phyloP scores from a whole-genome alignment of 768 basidiomycete species.

The Lanmaoa pseudosensibilis region DNA sequence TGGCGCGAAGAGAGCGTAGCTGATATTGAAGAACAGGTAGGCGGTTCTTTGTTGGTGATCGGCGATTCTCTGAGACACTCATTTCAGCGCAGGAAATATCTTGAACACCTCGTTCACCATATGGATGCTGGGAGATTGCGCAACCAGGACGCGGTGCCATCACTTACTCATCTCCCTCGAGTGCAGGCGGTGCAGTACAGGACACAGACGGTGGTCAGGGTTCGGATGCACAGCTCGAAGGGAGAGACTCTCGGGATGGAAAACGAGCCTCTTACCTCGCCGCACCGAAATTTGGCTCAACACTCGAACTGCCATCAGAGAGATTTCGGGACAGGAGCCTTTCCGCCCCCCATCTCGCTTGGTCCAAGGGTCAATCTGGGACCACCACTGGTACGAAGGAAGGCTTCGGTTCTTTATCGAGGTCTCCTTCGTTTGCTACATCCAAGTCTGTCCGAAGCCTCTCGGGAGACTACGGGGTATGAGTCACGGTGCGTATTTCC shows the following conservation, averaged over 20 bases:
- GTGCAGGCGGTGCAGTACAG: background rate
- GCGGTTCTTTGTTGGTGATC: conserved; percentile 10
- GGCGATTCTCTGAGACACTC: conserved; percentile 3
- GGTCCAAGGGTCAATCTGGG: too few relatives aligned
- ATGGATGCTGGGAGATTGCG: conserved; percentile 76
- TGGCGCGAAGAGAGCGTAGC: conserved; percentile 51
- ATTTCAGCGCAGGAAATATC: too few relatives aligned
- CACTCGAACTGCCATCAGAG: conserved; percentile 19
- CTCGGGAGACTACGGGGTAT: conserved; percentile 22
- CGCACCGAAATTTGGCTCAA: conserved; percentile 1
- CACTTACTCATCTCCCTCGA: conserved; percentile 33
- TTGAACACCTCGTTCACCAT: too few relatives aligned
- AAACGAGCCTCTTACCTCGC: conserved; percentile 26
- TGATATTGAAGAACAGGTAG: conserved; percentile 65
- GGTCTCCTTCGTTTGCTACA: conserved; percentile 14
- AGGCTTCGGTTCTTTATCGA: background rate
- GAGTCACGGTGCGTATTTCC: conserved; percentile 18
- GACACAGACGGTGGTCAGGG: background rate
- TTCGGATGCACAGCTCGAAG: conserved; percentile 1
- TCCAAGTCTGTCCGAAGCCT: conserved; percentile 18
- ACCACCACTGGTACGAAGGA: conserved; percentile 12
- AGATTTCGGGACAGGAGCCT: conserved; percentile 35
- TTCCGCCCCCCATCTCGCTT: too few relatives aligned
- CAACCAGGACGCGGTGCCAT: conserved; percentile 69
- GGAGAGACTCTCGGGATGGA: conserved; percentile 11